phyloP scores from a whole-genome alignment of 352 stramenopile genomes.

The Aphanomyces invadans region DNA sequence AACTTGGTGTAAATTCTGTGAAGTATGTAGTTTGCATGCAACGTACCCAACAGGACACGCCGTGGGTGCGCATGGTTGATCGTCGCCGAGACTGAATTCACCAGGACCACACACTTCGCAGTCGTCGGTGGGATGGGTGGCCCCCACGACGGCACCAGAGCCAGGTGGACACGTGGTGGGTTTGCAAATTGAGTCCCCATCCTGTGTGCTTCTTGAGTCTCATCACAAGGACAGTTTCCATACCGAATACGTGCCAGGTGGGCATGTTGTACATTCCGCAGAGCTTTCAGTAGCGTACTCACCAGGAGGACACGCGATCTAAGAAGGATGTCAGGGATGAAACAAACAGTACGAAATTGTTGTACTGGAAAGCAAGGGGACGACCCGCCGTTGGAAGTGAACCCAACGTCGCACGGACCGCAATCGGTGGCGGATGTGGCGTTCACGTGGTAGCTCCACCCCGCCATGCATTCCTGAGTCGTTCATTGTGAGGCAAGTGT shows the following conservation, averaged over 20 bases:
- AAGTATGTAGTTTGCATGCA: neutral
- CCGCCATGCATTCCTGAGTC: constrained; percentile 28
- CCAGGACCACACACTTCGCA: constrained; percentile 37
- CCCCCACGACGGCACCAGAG: constrained; percentile 34
- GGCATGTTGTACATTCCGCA: constrained; percentile 5
- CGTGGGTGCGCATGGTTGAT: constrained; percentile 39
- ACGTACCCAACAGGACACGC: constrained; percentile 29
- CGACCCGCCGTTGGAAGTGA: constrained; percentile 35
- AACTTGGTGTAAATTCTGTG: neutral
- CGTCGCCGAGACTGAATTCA: constrained; percentile 41
- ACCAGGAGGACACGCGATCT: constrained; percentile 11
- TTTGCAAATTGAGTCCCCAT: constrained; percentile 34
- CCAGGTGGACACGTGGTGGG: constrained; percentile 35
- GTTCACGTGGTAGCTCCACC: constrained; percentile 35
- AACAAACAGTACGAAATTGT: neutral
- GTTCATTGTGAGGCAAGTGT: too few species aligned
- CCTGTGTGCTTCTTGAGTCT: neutral
- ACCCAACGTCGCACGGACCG: constrained; percentile 39
- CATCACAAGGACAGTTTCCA: neutral
- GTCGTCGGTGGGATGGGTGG: constrained; percentile 34
- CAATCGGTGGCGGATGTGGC: constrained; percentile 40
- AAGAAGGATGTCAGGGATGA: neutral
- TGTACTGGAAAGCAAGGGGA: constrained; percentile 26
- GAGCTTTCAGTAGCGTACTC: constrained; percentile 22
- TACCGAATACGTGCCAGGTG: constrained; percentile 18